phyloP scores from a whole-genome alignment of 2,329 filamentous ascomycete genomes.

The Verticillium alfalfae region DNA sequence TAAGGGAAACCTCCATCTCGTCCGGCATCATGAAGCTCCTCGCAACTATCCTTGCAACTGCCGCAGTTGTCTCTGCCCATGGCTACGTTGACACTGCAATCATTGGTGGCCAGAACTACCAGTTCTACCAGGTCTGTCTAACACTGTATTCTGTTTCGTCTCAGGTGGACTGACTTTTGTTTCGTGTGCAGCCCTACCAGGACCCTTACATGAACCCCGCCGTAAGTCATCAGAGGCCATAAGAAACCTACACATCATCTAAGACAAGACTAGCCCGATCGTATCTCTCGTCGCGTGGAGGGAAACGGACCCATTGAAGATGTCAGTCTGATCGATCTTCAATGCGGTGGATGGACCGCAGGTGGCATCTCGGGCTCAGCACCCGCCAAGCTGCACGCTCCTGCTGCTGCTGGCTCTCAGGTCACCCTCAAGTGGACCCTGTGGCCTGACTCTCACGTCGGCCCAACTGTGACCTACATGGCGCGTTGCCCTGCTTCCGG shows the following conservation, averaged over 20 bases:
- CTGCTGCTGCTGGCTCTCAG: conserved; percentile 45
- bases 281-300: conserved; percentile 49
- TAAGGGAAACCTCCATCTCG: not conserved
- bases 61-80: conserved; percentile 33
- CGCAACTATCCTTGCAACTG: not conserved
- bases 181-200: conserved; percentile 14
- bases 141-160: not conserved
- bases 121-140: conserved; percentile 25
- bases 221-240: not conserved
- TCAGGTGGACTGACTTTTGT: not conserved
- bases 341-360: conserved; percentile 50
- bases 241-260: not conserved
- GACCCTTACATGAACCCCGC: conserved; percentile 11
- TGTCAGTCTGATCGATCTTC: conserved; percentile 44
- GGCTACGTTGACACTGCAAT: conserved; percentile 41
- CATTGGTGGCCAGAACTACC: conserved; percentile 32
- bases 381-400: conserved; percentile 48
- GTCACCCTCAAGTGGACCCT: conserved; percentile 51
- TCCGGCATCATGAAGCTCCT: not conserved
- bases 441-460: conserved; percentile 44
- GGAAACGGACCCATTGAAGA: conserved; percentile 55
- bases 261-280: conserved; percentile 4
- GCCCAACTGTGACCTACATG: conserved; percentile 55
- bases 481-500: conserved; percentile 48
- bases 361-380: conserved; percentile 40